These are phyloP conservation scores for Suhomyces terraborum DNA, from an alignment of 1,139 yeast species.

Conservation along the genomic window DNA sequence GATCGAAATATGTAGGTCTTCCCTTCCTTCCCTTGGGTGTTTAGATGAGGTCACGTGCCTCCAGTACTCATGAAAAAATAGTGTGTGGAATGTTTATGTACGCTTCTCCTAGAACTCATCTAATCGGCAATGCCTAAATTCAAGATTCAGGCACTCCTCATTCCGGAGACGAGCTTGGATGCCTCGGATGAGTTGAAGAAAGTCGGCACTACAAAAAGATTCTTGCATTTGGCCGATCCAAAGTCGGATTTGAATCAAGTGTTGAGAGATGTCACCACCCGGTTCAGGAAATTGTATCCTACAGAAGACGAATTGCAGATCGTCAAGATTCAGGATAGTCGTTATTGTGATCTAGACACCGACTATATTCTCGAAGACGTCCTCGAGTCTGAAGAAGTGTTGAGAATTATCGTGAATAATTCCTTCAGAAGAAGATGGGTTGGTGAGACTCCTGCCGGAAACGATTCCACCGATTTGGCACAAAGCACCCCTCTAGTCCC, in stretches of 20 bases:
- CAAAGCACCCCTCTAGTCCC: slow-evolving; percentile 17
- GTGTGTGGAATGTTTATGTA: neutral
- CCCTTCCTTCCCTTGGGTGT: neutral
- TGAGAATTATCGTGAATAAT: slow-evolving; percentile 55
- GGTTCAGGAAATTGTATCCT: slow-evolving; percentile 66
- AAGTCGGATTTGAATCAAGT: slow-evolving; percentile 47
- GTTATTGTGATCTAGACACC: slow-evolving; percentile 74
- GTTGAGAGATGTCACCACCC: slow-evolving; percentile 49
- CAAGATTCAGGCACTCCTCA: slow-evolving; percentile 43
- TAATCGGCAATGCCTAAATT: slow-evolving; percentile 26
- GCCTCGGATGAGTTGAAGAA: slow-evolving; percentile 18
- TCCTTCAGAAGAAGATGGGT: slow-evolving; percentile 10
- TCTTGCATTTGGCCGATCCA: slow-evolving; percentile 61
- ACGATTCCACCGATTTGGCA: slow-evolving; percentile 13
- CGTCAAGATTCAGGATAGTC: slow-evolving; percentile 60
- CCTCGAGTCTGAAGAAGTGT: slow-evolving; percentile 55
- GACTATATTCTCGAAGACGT: slow-evolving; percentile 67
- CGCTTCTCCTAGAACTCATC: neutral
- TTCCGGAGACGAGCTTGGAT: slow-evolving; percentile 30
- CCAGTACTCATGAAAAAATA: neutral
- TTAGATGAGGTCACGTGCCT: neutral
- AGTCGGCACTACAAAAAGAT: slow-evolving; percentile 25
- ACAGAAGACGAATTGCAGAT: slow-evolving; percentile 54
- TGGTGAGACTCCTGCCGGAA: slow-evolving; percentile 8
- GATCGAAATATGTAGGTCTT: no score